Base-by-base conservation (phyloP, 2,329 filamentous ascomycete species). In the Clonostachys chloroleuca region DNA sequence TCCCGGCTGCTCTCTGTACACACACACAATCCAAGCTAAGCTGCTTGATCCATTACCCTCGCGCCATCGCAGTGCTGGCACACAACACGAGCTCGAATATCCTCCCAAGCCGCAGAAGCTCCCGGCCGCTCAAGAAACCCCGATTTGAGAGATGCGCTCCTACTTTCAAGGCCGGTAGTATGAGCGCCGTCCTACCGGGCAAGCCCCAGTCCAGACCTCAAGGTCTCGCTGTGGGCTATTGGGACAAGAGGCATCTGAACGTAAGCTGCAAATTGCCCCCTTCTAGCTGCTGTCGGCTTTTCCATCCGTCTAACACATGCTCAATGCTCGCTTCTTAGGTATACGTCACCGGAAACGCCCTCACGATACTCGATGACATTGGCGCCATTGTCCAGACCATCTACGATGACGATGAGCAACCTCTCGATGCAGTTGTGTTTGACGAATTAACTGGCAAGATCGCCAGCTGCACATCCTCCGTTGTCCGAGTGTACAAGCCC, bases 311-410 rank as follows among this genome's bases (percentile, higher is more conserved):
- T n/a, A n/a, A 39, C 36, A n/a, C n/a, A 10, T 30, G 24, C 24
- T 10, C 24, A 10, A 10, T 16, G 24, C 37, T 7, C n/a, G 12
- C 12, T 47, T 37, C 18, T 12, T 30, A 95, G 89, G 82, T 83
- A 45, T 99, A 97, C 69, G 87, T 96, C 54, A 94, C 89, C 50
- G 92, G 92, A 59, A 88, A 86, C 67, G 89, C 89, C 51, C 81
- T 97, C 54, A 83, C 94, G 46, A 85, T 99, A 58, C 83, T 97
- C 56, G 80, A 82, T 60, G 86, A 83, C 44, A 80, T 88, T 45
- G 77, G 85, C 51, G 80, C 80, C 47, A 81, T 96, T 52, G 69
- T 96, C 34, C 94, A 99, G 66, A 96, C 92, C 5, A 86, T 95
- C 55, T 95, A 96, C 70, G 84, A 94, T 59, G 87, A 95, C 59